phyloP scores from a whole-genome alignment of 2,329 filamentous ascomycete species.

The Alternaria ventricosa region DNA sequence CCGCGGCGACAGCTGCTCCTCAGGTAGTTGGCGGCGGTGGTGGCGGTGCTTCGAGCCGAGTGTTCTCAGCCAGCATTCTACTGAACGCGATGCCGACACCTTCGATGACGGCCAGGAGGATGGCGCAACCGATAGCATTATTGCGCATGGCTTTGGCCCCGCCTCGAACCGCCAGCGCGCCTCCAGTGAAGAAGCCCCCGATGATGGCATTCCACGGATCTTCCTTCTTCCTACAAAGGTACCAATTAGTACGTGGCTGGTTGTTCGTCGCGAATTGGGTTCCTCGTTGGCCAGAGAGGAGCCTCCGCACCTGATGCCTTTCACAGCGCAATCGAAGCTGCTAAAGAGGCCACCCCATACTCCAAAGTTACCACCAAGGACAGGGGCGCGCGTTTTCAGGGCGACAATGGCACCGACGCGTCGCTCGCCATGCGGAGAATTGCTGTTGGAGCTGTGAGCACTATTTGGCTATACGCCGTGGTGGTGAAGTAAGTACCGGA shows the following conservation, averaged over 20 bases:
- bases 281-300: background rate
- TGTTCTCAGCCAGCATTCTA: constrained; percentile 88
- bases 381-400: constrained; percentile 94
- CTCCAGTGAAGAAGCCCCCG: constrained; percentile 89
- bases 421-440: constrained; percentile 77
- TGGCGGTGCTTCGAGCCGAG: constrained; percentile 54
- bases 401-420: constrained; percentile 92
- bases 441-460: constrained; percentile 14
- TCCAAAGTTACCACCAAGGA: constrained; percentile 95
- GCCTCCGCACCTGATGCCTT: constrained; percentile 68
- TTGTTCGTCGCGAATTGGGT: background rate
- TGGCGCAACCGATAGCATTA: constrained; percentile 92
- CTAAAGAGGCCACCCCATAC: constrained; percentile 96
- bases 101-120: constrained; percentile 93
- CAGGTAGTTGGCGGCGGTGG: background rate
- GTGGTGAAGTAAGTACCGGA: constrained; percentile 22
- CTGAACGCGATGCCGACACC: constrained; percentile 95
- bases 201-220: constrained; percentile 99
- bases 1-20: background rate
- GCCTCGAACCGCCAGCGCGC: constrained; percentile 86
- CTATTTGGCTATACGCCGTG: constrained; percentile 92
- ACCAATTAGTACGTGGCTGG: background rate
- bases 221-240: constrained; percentile 73
- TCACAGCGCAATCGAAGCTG: constrained; percentile 94
- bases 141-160: constrained; percentile 91